Evolutionary conservation across 441 rosid genomes (phyloP).

Genomic region (Adansonia gregorii): DNA sequence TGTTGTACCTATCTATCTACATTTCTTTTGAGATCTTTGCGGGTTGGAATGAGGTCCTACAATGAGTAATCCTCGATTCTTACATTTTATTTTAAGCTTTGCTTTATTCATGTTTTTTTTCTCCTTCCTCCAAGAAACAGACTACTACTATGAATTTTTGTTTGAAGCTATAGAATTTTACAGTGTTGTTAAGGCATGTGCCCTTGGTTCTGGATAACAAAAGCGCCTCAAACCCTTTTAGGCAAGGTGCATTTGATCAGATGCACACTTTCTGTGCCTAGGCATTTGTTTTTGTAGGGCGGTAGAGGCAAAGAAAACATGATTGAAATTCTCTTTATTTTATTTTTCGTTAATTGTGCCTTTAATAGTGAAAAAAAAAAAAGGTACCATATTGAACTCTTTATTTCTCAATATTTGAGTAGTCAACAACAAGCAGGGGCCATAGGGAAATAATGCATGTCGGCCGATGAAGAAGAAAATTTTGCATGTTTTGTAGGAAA

Average conservation of each 20-base stretch:
- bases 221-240: neutral
- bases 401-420: neutral
- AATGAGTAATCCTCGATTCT: neutral
- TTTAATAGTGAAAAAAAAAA: neutral
- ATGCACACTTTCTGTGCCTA: neutral
- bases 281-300: neutral
- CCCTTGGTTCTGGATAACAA: neutral
- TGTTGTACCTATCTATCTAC: neutral
- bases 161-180: neutral
- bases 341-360: neutral
- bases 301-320: neutral
- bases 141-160: neutral
- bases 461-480: neutral
- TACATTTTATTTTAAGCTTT: neutral
- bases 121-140: neutral
- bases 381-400: neutral
- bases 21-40: neutral
- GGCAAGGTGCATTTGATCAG: neutral
- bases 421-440: neutral
- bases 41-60: neutral
- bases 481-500: constrained; percentile 10
- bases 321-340: neutral
- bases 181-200: neutral
- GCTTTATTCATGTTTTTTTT: neutral
- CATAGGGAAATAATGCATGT: neutral